Conservation (phyloP, 495 filamentous ascomycete genomes). For the Penicillium cosmopolitanum region DNA sequence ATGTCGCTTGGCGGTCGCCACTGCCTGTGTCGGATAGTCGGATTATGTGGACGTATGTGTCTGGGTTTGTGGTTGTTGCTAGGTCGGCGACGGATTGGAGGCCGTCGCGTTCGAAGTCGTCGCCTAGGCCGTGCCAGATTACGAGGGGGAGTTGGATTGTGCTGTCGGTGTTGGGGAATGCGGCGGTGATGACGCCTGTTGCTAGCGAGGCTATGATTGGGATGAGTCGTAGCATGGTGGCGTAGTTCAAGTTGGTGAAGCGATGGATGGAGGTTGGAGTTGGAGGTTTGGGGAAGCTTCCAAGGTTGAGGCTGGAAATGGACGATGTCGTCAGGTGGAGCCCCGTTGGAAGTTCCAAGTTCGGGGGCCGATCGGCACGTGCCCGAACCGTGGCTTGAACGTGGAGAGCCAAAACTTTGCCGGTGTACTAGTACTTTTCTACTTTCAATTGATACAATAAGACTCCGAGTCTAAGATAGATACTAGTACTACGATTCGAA, state of each 20-base stretch:
- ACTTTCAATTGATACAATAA: too few relatives aligned
- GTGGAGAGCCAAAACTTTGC: neutral
- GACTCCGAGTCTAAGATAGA: too few relatives aligned
- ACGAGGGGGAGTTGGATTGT: conserved; percentile 74
- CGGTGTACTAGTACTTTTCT: neutral
- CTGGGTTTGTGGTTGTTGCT: conserved; percentile 73
- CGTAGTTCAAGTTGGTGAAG: conserved; percentile 1
- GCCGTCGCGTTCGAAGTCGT: conserved; percentile 74
- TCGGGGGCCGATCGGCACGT: conserved; percentile 22
- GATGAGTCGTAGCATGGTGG: conserved; percentile 18
- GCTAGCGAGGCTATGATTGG: conserved; percentile 21
- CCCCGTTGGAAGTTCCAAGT: neutral
- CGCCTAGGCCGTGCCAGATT: conserved; percentile 88
- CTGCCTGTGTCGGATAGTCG: conserved; percentile 67
- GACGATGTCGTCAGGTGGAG: neutral
- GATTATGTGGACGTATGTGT: conserved; percentile 82
- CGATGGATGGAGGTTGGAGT: conserved; percentile 5
- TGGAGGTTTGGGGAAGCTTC: neutral
- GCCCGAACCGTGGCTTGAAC: conserved; percentile 2
- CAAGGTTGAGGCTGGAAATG: conserved; percentile 3
- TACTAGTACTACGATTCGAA: too few relatives aligned
- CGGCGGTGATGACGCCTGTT: conserved; percentile 19
- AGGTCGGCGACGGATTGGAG: conserved; percentile 67
- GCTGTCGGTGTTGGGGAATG: conserved; percentile 13
- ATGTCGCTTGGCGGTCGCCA: conserved; percentile 78